A percentile compares a stretch with the other conserved stretches of the same genome.
Evolutionary conservation across 2,329 filamentous ascomycete species (phyloP).

Genomic region (Elsinoe perseae): DNA sequence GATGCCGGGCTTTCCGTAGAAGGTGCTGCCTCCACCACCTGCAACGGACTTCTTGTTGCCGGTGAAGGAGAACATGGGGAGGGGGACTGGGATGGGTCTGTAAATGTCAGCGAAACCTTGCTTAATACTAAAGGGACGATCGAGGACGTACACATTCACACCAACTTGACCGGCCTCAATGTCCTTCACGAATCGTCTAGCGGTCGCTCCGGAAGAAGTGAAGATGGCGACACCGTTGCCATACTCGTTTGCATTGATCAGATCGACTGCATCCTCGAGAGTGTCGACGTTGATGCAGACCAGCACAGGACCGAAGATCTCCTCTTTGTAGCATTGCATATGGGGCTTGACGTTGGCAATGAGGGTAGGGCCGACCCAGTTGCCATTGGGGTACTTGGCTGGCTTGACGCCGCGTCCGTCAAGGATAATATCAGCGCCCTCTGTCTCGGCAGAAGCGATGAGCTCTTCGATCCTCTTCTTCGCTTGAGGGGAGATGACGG

Average conservation of each 20-base stretch:
- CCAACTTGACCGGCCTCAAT: conserved; percentile 82
- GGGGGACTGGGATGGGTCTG: conserved; percentile 27
- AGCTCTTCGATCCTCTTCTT: conserved; percentile 70
- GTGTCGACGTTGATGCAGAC: conserved; percentile 73
- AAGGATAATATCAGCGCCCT: conserved; percentile 74
- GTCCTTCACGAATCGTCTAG: conserved; percentile 67
- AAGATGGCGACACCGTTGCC: conserved; percentile 83
- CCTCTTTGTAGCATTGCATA: conserved; percentile 78
- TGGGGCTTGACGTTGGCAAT: conserved; percentile 71
- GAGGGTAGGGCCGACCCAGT: conserved; percentile 75
- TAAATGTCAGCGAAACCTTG: background rate
- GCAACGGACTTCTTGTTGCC: conserved; percentile 80
- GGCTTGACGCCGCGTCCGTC: conserved; percentile 70
- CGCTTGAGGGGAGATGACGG: conserved; percentile 71
- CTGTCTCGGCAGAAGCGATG: conserved; percentile 67
- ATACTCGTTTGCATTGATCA: conserved; percentile 82
- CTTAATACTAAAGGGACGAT: conserved; percentile 18
- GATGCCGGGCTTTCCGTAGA: conserved; percentile 88
- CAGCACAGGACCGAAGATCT: conserved; percentile 79
- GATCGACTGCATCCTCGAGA: conserved; percentile 68
- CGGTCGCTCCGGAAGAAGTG: conserved; percentile 68
- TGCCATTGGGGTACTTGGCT: conserved; percentile 72
- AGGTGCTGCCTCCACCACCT: conserved; percentile 84
- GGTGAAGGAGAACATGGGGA: conserved; percentile 58
- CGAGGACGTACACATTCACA: conserved; percentile 57